Evolutionary conservation across 495 filamentous ascomycete genomes (phyloP).

Genomic region (Filosporella fistucella): DNA sequence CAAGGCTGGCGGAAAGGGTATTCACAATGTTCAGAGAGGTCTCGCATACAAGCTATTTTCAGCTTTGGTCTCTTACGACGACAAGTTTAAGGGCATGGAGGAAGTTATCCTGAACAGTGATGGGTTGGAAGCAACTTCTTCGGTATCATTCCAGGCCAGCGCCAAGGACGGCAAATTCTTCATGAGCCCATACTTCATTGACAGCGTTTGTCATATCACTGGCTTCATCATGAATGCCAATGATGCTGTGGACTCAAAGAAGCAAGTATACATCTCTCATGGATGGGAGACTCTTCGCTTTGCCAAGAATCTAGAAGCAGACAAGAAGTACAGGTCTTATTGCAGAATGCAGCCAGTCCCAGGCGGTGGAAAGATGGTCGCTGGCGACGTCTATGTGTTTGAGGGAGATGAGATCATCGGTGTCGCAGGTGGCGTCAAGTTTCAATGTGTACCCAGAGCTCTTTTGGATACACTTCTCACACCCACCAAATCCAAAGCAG

Average conservation of each 20-base stretch:
- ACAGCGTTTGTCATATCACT: neutral
- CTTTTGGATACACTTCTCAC: conserved; percentile 64
- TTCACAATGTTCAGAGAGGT: conserved; percentile 35
- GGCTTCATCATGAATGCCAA: conserved; percentile 6
- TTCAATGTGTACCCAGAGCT: conserved; percentile 61
- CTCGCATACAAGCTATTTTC: conserved; percentile 61
- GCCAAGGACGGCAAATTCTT: neutral
- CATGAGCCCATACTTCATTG: conserved; percentile 1
- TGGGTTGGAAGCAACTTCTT: neutral
- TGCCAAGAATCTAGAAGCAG: neutral
- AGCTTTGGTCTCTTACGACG: conserved; percentile 3
- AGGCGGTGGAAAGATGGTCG: neutral
- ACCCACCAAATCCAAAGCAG: conserved; percentile 33
- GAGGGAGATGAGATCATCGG: conserved; percentile 1
- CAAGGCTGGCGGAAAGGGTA: conserved; percentile 48
- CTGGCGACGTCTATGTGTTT: conserved; percentile 1
- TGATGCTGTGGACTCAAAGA: neutral
- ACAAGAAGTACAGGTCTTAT: conserved; percentile 3
- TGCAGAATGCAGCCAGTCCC: conserved; percentile 27
- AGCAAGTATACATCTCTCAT: neutral
- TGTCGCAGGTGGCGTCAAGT: conserved; percentile 53
- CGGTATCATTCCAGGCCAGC: neutral
- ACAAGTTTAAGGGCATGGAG: neutral
- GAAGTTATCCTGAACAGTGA: conserved; percentile 3
- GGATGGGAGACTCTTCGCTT: conserved; percentile 3